Evolutionary conservation across 495 filamentous ascomycete species (phyloP), one percentile per base, ranked within the genome.

Genomic region (Aspergillus leporis): DNA sequence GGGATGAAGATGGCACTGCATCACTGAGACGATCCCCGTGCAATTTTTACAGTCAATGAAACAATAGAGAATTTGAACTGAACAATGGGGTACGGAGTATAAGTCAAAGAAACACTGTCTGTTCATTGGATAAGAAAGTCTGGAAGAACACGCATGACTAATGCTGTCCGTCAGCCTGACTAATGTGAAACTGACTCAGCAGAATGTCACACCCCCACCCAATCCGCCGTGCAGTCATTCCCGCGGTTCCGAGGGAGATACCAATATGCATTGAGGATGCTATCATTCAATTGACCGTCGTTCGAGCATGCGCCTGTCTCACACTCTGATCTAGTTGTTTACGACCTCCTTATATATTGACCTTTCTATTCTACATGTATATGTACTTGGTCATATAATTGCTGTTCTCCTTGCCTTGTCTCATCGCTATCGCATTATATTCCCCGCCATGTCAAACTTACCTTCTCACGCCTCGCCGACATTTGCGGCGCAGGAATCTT

Each of bases 381-480:
- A 47, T 22, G 43, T 47, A 47, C 13, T 23, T 22, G 43, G 19
- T 23, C 19, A n/a, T 12, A 18, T 47, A 47, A 23, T 22, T n/a
- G 43, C 43, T 23, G 43, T 23, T 43, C n/a, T 52, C 46, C 46
- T 18, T 53, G 45, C 43, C 41, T 18, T 14, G 1, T 16, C 12
- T 41, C n/a, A 12, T 36, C 53, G 40, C 58, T 14, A 28, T 38
- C 23, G 18, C 32, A 45, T 49, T 53, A 38, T 59, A 34, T 51
- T 62, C 53, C 28, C 51, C 73, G 65, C 68, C 61, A 82, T 82
- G 79, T 71, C 78, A 58, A 72, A 81, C 55, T 63, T 83, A 59
- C 78, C 79, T 16, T 77, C 79, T 30, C 79, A 83, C 62, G 76
- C 74, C 56, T 81, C 79, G 21, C 81, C 82, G 19, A 70, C 80